Evolutionary conservation across 306 rosid species (phyloP), one percentile per base, ranked within the genome.

Genomic region (Pterocarpus macrocarpus): DNA sequence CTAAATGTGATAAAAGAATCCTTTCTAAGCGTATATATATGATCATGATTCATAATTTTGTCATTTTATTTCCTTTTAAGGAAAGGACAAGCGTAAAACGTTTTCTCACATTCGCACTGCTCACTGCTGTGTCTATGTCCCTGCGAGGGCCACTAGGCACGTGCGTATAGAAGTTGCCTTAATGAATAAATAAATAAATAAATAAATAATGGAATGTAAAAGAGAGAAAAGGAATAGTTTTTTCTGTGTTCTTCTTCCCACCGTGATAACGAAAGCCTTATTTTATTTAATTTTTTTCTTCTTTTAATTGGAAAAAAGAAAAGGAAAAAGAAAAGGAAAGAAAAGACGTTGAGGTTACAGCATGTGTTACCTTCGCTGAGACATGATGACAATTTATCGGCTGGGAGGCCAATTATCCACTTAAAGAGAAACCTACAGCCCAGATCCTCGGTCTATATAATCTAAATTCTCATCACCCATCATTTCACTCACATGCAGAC

Each of bases 401-500:
- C 90, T n/a, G 72, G 44, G 84, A 82, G 84, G 82, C 69, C 82
- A 79, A 84, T 78, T 71, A 88, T 83, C 13, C 83, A 66, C 86
- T 81, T 85, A 86, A 90, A 86, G 90, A 64, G 85, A 49, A 83
- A 66, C 80, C 87, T 73, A 83, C 47, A 33, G 45, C 67, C 61
- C 66, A 53, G 36, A 55, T 44, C 38, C 52, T 69, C 22, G 53
- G 16, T 55, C 87, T 83, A 82, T 64, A 34, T 32, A 84, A 74
- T 61, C 83, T 69, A 69, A 84, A 69, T 83, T 85, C 88, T 77
- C 36, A 49, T 83, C 53, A 38, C 72, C 66, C 68, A 85, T 85
- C 78, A 88, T 90, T 90, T 80, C 82, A 86, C 80, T 74, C 92
- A 85, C 92, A 85, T 88, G 90, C 89, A 14, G 3, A 5, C 38